phyloP scores from a whole-genome alignment of 2,329 filamentous ascomycete species.

The Paraphoma sp. region DNA sequence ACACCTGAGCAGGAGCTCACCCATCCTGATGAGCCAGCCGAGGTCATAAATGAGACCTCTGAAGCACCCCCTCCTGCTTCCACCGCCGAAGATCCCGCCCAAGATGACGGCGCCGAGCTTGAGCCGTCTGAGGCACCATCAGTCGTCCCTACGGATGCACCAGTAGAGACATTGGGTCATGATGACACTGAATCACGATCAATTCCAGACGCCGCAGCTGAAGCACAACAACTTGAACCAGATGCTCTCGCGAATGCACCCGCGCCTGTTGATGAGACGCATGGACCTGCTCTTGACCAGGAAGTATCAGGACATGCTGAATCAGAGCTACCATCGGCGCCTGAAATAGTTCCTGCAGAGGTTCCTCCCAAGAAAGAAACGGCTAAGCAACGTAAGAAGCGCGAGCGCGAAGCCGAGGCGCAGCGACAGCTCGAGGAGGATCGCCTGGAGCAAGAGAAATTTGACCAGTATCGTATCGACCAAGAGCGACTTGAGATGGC shows the following conservation, averaged over 20 bases:
- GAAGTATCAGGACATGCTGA: background rate
- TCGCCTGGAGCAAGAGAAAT: conserved; percentile 1
- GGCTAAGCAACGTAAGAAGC: conserved; percentile 1
- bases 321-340: background rate
- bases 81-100: too few species aligned
- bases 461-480: conserved; percentile 9
- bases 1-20: background rate
- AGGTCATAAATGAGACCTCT: background rate
- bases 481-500: conserved; percentile 6
- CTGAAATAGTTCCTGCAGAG: background rate
- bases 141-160: too few species aligned
- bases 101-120: too few species aligned
- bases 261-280: too few species aligned
- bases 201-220: too few species aligned
- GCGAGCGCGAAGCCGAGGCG: conserved; percentile 6
- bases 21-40: background rate
- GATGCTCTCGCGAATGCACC: too few species aligned
- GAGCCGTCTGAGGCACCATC: too few species aligned
- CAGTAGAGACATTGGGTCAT: too few species aligned
- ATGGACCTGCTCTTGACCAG: too few species aligned
- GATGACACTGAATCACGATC: too few species aligned
- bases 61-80: too few species aligned
- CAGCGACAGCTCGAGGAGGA: conserved; percentile 3
- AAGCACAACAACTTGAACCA: background rate
- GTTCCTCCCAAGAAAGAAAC: conserved; percentile 2